phyloP scores from a whole-genome alignment of 192 early-diverging fungal genomes.

The Haplosporangium gracile region DNA sequence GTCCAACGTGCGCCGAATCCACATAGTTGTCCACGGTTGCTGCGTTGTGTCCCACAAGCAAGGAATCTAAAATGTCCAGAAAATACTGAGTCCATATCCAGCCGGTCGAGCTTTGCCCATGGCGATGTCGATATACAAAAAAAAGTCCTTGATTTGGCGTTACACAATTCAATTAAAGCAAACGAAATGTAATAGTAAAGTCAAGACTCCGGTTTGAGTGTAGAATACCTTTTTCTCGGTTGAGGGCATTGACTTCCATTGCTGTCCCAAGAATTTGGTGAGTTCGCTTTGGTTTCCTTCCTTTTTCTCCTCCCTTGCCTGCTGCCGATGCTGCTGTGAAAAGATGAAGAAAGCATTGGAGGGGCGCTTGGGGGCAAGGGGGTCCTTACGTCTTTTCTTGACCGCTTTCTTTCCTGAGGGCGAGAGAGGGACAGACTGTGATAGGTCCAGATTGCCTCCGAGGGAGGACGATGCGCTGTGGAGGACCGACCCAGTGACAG shows the following conservation, averaged over 20 bases:
- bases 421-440: background rate
- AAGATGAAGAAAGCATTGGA: constrained; percentile 57
- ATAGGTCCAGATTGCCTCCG: constrained; percentile 5
- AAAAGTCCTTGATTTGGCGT: background rate
- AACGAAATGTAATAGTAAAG: background rate
- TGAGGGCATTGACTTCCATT: constrained; percentile 54
- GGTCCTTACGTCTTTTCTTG: constrained; percentile 59
- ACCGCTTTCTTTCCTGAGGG: constrained; percentile 23
- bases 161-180: background rate
- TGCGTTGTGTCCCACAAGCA: too few relatives aligned
- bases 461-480: constrained; percentile 17
- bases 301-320: constrained; percentile 55
- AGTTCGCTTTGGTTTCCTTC: constrained; percentile 56
- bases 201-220: background rate
- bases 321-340: constrained; percentile 56
- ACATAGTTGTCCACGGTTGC: too few relatives aligned
- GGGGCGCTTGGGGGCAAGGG: constrained; percentile 56
- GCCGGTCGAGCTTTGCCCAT: background rate
- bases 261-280: constrained; percentile 52
- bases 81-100: too few relatives aligned
- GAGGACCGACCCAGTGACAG: background rate
- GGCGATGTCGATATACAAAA: background rate
- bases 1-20: too few relatives aligned
- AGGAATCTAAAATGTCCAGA: too few relatives aligned
- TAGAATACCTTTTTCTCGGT: constrained; percentile 54